Evolutionary conservation across 2,329 filamentous ascomycete genomes (phyloP), one percentile per base, ranked within the genome.

Genomic region (Pseudopyrenochaeta lycopersici): DNA sequence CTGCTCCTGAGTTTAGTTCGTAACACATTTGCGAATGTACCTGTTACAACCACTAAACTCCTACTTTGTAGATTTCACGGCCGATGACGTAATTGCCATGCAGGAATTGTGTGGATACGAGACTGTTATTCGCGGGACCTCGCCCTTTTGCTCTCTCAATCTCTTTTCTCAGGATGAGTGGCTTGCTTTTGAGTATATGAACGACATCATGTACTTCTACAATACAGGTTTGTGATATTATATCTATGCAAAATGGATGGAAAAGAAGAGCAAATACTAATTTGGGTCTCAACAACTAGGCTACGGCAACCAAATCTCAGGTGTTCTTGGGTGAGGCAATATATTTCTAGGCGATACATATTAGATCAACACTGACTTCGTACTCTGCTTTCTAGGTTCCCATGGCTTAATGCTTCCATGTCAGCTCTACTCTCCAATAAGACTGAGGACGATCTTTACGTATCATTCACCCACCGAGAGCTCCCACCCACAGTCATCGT

Each of bases 401-500:
- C 88, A 0, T 90, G 88, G 88, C 67, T 90, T 5, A 88, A 88
- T 58, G 83, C 86, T 0, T 87, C 86, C 0, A 78, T 85, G 0
- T 64, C 76, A 9, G 75, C 85, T 5, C 68, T 81, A 0, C 75
- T 88, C 9, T 66, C 85, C 31, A 74, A 71, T 49, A 64, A 67
- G 3, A 70, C 73, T 4, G 71, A 73, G n/a, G 81, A 90, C 64
- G 85, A 89, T 50, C 78, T 90, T 7, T 88, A 87, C 65, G 79
- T 90, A 35, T 87, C 85, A 46, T 90, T 90, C 76, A 90, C 88
- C 0, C 88, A 90, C 68, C 84, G 88, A 17, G 87, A 90, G 69
- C 76, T 90, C 2, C 87, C 87, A 1, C 87, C 88, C 1, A 87
- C 85, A 53, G 85, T 89, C 1, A 75, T 87, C 1, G 87, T 89